phyloP scores from a whole-genome alignment of 306 rosid species.

The Coriaria nepalensis region DNA sequence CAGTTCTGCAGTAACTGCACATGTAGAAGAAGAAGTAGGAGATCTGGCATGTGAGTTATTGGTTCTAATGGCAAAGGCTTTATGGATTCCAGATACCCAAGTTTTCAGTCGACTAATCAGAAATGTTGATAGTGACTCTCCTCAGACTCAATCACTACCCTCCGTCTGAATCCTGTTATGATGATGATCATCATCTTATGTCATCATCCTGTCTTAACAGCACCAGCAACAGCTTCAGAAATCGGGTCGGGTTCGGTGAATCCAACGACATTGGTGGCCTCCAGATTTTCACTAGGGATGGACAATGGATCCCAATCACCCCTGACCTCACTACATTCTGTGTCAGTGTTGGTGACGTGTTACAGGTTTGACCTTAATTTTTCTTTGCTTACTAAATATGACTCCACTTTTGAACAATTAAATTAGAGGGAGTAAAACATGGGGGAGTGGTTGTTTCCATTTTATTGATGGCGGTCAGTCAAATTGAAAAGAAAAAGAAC shows the following conservation, averaged over 20 bases:
- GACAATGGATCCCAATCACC: constrained; percentile 56
- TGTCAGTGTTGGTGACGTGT: constrained; percentile 67
- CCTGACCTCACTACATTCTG: constrained; percentile 61
- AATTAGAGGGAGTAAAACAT: too few species aligned
- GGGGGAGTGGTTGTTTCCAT: too few species aligned
- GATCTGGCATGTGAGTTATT: constrained; percentile 56
- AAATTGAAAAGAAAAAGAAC: too few species aligned
- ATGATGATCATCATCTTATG: background rate
- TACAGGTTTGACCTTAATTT: constrained; percentile 45
- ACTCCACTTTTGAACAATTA: too few species aligned
- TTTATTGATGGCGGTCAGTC: too few species aligned
- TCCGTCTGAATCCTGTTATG: constrained; percentile 1
- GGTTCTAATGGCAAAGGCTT: constrained; percentile 56
- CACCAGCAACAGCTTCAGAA: background rate
- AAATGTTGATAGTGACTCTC: constrained; percentile 45
- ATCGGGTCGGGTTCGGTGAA: constrained; percentile 53
- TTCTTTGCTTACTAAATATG: too few species aligned
- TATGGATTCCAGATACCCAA: constrained; percentile 40
- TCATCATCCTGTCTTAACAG: constrained; percentile 14
- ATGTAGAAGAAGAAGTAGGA: constrained; percentile 38
- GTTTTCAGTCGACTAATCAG: constrained; percentile 47
- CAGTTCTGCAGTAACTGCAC: constrained; percentile 35
- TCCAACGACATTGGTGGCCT: constrained; percentile 78
- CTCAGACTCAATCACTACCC: constrained; percentile 85
- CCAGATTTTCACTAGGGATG: constrained; percentile 44